Conservation (phyloP, 2,329 filamentous ascomycete genomes). For the Fusarium buxicola region DNA sequence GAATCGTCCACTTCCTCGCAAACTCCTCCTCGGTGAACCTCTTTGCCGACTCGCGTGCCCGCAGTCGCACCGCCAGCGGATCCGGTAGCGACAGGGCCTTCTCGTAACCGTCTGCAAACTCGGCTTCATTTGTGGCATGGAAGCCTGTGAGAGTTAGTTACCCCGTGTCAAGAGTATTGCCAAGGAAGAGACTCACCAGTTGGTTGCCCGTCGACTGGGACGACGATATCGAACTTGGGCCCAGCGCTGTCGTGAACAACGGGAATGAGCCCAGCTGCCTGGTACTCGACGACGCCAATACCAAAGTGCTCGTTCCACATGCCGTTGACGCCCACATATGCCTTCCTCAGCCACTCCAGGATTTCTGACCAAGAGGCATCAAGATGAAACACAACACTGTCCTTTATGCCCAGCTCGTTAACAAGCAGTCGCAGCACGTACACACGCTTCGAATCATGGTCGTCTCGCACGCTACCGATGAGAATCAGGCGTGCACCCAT, state of each 20-base stretch:
- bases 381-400: conserved; percentile 86
- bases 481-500: conserved; percentile 77
- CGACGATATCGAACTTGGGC: conserved; percentile 92
- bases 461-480: conserved; percentile 91
- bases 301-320: conserved; percentile 99
- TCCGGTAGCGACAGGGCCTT: conserved; percentile 80
- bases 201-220: conserved; percentile 79
- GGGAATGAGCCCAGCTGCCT: conserved; percentile 90
- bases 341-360: conserved; percentile 78
- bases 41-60: conserved; percentile 82
- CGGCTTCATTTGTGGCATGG: conserved; percentile 80
- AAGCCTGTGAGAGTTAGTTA: conserved; percentile 68
- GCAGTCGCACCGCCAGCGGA: conserved; percentile 77
- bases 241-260: conserved; percentile 96
- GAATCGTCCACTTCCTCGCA: conserved; percentile 77
- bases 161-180: not conserved
- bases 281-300: conserved; percentile 97
- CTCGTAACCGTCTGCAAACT: conserved; percentile 85
- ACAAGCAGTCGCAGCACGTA: conserved; percentile 89
- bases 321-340: conserved; percentile 90
- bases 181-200: conserved; percentile 69
- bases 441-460: conserved; percentile 81
- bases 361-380: conserved; percentile 93
- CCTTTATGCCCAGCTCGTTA: conserved; percentile 86
- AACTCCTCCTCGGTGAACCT: conserved; percentile 93